Base-by-base conservation (phyloP, 495 filamentous ascomycete species). In the Niebla homalea region DNA sequence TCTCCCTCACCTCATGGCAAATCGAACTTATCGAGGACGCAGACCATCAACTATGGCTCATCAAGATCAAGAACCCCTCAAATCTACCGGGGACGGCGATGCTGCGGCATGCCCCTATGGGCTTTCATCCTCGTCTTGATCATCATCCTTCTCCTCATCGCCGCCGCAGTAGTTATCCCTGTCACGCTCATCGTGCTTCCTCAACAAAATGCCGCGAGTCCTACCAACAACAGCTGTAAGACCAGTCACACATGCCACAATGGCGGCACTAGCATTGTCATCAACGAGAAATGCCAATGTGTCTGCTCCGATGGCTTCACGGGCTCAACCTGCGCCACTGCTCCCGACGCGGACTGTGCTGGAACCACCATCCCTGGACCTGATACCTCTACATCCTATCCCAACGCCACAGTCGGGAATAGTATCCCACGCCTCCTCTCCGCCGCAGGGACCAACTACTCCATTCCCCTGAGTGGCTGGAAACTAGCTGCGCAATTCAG, bases 111-210 rank as follows among this genome's bases (percentile, higher is more conserved):
- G 55, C 85, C 89, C 4, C 58, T 83, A 5, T 93, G 87, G 81
- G 73, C 75, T 3, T 90, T 94, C 55, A 64, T 92, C 21, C 57
- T 87, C 1, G 57, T 94, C 22, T 63, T 84, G 23, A 65, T 89
- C 32, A 60, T 87, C 7, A 60, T 85, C 18, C 61, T 95, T 37
- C 65, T 88, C 40, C 70, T 94, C n/a, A 74, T 94, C 53, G 77
- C 83, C n/a, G 84, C 84, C 5, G 92, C 92, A 3, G 67, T 97
- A 37, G 76, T 94, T n/a, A 74, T 97, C 14, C 92, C 92, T 0
- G 64, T 98, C 16, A 79, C 88, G 47, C 72, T 96, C 40, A 71
- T 95, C 45, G 85, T 89, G 1, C 62, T 96, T 25, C 79, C 77
- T 6, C 69, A 66, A n/a, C 62, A 74, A 44, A 73, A 79, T 36